phyloP scores from a whole-genome alignment of 108 stramenopile genomes.

The Skeletonema menzelii region DNA sequence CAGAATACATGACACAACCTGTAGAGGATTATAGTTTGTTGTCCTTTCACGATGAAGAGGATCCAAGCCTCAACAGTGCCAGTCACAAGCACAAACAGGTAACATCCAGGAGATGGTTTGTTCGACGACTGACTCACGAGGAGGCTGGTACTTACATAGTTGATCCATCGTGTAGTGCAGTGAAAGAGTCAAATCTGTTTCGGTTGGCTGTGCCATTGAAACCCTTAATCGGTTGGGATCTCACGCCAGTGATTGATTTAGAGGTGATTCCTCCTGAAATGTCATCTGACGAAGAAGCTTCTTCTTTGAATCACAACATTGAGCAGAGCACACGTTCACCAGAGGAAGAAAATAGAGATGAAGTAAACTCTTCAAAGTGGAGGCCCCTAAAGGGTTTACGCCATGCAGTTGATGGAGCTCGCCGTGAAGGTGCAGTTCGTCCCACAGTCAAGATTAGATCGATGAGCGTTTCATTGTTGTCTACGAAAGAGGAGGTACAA shows the following conservation, averaged over 20 bases:
- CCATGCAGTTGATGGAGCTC: slow-evolving; percentile 4
- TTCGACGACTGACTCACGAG: slow-evolving; percentile 33
- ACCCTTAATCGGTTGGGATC: slow-evolving; percentile 49
- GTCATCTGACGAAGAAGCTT: not conserved
- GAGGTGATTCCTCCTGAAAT: slow-evolving; percentile 42
- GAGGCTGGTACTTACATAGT: slow-evolving; percentile 23
- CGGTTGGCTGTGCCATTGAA: slow-evolving; percentile 45
- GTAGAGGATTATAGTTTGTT: slow-evolving; percentile 45
- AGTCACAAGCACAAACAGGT: not conserved
- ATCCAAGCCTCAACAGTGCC: not conserved
- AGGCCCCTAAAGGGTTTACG: slow-evolving; percentile 6
- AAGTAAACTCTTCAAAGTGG: not conserved
- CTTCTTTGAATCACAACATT: not conserved
- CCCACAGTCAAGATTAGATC: slow-evolving; percentile 45
- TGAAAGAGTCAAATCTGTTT: slow-evolving; percentile 42
- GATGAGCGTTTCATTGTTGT: slow-evolving; percentile 42
- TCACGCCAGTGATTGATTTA: slow-evolving; percentile 53
- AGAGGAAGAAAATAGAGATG: not conserved
- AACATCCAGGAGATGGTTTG: slow-evolving; percentile 33
- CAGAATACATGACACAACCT: slow-evolving; percentile 50
- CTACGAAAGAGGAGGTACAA: slow-evolving; percentile 44
- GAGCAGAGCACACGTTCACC: not conserved
- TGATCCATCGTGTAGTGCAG: not conserved
- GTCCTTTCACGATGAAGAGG: slow-evolving; percentile 43
- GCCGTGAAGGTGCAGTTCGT: not conserved